A percentile compares a stretch with the other conserved stretches of the same genome.
Conservation (phyloP, 129 eudicot species). For the Tagetes patula region DNA sequence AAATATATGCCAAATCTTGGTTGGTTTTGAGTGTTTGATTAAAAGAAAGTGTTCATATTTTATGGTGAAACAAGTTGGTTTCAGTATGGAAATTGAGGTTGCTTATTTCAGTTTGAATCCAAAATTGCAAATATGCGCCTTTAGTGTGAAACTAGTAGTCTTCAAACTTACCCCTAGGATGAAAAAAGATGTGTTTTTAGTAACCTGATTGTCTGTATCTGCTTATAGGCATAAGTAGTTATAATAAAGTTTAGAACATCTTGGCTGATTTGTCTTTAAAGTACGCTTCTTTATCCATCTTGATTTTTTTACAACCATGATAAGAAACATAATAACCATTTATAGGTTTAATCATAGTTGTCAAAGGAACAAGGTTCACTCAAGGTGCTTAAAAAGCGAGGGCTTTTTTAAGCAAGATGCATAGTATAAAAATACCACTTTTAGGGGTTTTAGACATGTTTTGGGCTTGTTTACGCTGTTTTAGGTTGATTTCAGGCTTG, state of each 20-base stretch:
- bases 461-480: not conserved
- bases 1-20: not conserved
- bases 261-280: not conserved
- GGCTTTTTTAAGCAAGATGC: too few relatives aligned
- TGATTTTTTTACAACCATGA: not conserved
- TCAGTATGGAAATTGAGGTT: not conserved
- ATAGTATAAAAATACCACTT: too few relatives aligned
- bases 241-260: not conserved
- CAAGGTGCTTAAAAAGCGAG: too few relatives aligned
- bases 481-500: too few relatives aligned
- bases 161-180: slow-evolving; percentile 1
- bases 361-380: too few relatives aligned
- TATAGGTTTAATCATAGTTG: not conserved
- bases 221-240: not conserved
- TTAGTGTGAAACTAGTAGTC: not conserved
- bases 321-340: slow-evolving; percentile 5
- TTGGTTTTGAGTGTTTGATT: slow-evolving; percentile 10
- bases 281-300: not conserved
- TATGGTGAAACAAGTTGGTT: not conserved
- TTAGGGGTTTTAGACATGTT: too few relatives aligned
- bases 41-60: not conserved
- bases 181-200: not conserved
- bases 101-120: not conserved
- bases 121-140: not conserved
- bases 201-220: not conserved